These are phyloP conservation scores for Collybia mongolica DNA, from an alignment of 768 basidiomycete species.

Conservation along the genomic window DNA sequence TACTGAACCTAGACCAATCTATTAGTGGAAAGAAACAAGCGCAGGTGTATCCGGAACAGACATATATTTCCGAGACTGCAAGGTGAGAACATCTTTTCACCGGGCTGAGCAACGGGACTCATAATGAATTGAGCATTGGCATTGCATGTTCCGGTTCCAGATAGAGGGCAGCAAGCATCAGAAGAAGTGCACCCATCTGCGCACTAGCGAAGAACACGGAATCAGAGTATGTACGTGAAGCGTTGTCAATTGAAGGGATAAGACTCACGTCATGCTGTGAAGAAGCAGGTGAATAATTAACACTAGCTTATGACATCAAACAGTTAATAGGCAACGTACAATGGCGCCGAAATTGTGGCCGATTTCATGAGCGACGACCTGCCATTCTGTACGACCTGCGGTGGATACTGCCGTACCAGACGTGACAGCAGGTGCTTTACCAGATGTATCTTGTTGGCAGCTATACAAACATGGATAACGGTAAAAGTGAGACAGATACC, in stretches of 20 bases:
- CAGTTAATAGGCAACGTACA: slow-evolving; percentile 39
- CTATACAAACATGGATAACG: slow-evolving; percentile 22
- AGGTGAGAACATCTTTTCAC: slow-evolving; percentile 70
- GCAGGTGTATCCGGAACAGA: slow-evolving; percentile 27
- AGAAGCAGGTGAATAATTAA: slow-evolving; percentile 11
- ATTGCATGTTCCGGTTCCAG: slow-evolving; percentile 50
- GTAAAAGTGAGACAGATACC: slow-evolving; percentile 4
- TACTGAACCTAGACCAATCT: slow-evolving; percentile 48
- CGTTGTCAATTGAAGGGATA: slow-evolving; percentile 5
- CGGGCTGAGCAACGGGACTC: slow-evolving; percentile 69
- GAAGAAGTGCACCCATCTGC: slow-evolving; percentile 58
- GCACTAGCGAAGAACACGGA: slow-evolving; percentile 43
- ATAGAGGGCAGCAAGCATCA: slow-evolving; percentile 68
- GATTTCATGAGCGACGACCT: slow-evolving; percentile 80
- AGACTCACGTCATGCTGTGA: slow-evolving; percentile 55
- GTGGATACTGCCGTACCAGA: slow-evolving; percentile 85
- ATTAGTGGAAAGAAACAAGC: not conserved
- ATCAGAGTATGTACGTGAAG: slow-evolving; percentile 4
- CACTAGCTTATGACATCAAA: not conserved
- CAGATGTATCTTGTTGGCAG: slow-evolving; percentile 55
- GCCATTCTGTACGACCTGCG: slow-evolving; percentile 75
- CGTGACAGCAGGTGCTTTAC: slow-evolving; percentile 47
- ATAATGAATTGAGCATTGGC: slow-evolving; percentile 75
- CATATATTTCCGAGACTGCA: slow-evolving; percentile 88
- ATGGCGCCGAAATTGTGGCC: slow-evolving; percentile 91